Base-by-base conservation (phyloP, 2,329 filamentous ascomycete genomes). In the Coniella lustricola region DNA sequence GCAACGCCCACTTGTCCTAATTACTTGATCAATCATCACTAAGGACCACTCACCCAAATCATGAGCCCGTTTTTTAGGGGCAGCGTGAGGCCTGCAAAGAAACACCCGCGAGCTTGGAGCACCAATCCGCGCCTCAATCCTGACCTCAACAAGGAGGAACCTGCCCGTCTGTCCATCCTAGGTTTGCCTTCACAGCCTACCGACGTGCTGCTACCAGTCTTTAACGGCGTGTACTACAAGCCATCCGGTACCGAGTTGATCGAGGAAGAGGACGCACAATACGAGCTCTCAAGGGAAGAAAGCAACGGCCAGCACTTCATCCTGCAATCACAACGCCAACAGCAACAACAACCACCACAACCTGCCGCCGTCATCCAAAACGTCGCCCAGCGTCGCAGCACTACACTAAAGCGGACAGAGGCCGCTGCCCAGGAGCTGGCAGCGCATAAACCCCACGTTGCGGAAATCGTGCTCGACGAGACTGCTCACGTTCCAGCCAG, bases 61-160 rank as follows among this genome's bases (percentile, higher is more conserved):
- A 53, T 53, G 51, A 53, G 51, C 42, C 51, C 51, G 17, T 53
- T 53, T 44, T 53, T 53, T 43, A 33, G 48, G 35, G 51, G 51
- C 33, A 36, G 40, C 20, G 51, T 53, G 20, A 31, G 51, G 36
- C 51, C 51, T 32, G 36, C 34, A 18, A 49, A 42, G 32, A 49
- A 49, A 18, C 48, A 53, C 29, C 48, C 44, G 7, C 36, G 51
- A 13, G 35, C 48, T 14, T 53, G 51, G 51, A 50, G 48, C 38
- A 32, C 48, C 39, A 53, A 53, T 18, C 51, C 51, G 9, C 44
- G 48, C 12, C 40, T 53, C n/a, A 53, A 53, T 20, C 51, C 51
- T 5, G 48, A 53, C 21, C 31, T 53, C 32, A 21, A 12, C 29
- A 21, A 21, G 34, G 33, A 42, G 44, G 36, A 44, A 22, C 25